A percentile compares a stretch with the other conserved stretches of the same genome.
phyloP scores from a whole-genome alignment of 2,329 filamentous ascomycete species.

The Colletotrichum phormii region DNA sequence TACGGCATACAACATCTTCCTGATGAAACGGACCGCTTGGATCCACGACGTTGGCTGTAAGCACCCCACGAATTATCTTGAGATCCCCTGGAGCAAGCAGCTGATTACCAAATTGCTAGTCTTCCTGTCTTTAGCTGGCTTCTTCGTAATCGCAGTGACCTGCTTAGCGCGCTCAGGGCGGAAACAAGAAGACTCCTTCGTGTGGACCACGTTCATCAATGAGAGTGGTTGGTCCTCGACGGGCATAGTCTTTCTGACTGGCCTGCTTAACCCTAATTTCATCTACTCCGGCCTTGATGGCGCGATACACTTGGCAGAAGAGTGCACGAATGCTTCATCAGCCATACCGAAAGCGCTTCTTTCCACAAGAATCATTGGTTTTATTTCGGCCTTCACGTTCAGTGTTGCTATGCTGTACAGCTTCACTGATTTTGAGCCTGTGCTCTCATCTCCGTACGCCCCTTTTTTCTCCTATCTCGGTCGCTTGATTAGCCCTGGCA shows the following conservation, averaged over 20 bases:
- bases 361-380: slow-evolving; percentile 47
- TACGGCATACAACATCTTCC: slow-evolving; percentile 18
- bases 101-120: neutral
- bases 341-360: slow-evolving; percentile 48
- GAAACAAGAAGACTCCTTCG: slow-evolving; percentile 36
- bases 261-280: slow-evolving; percentile 51
- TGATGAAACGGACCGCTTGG: slow-evolving; percentile 25
- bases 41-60: slow-evolving; percentile 23
- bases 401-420: slow-evolving; percentile 44
- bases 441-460: slow-evolving; percentile 22
- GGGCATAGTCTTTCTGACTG: slow-evolving; percentile 51
- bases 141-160: slow-evolving; percentile 46
- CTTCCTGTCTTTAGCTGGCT: slow-evolving; percentile 28
- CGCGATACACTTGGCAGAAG: slow-evolving; percentile 52
- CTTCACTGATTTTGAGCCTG: slow-evolving; percentile 38
- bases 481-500: no score
- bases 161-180: slow-evolving; percentile 40
- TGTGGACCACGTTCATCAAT: slow-evolving; percentile 47
- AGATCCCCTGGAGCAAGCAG: neutral
- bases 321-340: slow-evolving; percentile 45
- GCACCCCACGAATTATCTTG: neutral
- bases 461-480: no score
- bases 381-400: slow-evolving; percentile 46
- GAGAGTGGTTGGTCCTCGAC: slow-evolving; percentile 43
- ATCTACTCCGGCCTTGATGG: slow-evolving; percentile 51